Conservation (phyloP, 176 grass and related monocot species). For the Metroxylon sagu region DNA sequence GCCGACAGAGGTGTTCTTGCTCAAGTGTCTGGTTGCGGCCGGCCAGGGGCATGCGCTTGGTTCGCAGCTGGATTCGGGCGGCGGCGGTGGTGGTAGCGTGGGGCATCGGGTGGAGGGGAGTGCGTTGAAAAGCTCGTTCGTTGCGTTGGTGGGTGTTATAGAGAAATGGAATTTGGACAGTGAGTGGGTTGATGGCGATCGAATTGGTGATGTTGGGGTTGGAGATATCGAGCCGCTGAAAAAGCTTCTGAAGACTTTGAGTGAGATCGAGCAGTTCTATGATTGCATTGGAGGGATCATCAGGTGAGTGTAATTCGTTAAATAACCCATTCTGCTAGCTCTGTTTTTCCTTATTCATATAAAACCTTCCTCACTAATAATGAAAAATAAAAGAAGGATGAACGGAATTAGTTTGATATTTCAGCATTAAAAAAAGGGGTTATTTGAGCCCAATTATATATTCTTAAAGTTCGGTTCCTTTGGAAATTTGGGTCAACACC, state of each 20-base stretch:
- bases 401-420: too few species aligned
- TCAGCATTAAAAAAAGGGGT: too few species aligned
- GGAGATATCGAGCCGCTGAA: conserved; percentile 36
- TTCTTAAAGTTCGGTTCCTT: too few species aligned
- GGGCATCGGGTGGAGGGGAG: conserved; percentile 15
- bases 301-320: conserved; percentile 45
- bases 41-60: conserved; percentile 89
- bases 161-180: conserved; percentile 58
- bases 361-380: too few species aligned
- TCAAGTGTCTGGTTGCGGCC: conserved; percentile 80
- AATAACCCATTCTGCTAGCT: too few species aligned
- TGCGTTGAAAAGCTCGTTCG: conserved; percentile 53
- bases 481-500: too few species aligned
- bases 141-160: conserved; percentile 51
- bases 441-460: too few species aligned
- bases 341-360: too few species aligned
- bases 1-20: conserved; percentile 46
- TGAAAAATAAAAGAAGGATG: too few species aligned
- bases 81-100: not conserved
- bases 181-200: conserved; percentile 4
- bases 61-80: conserved; percentile 47
- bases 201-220: conserved; percentile 11
- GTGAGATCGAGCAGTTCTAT: conserved; percentile 70
- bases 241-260: conserved; percentile 61
- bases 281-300: conserved; percentile 93